A percentile compares a stretch with the other conserved stretches of the same genome.
Conservation (phyloP, 2,329 filamentous ascomycete species). For the Hymenoscyphus salicellus region DNA sequence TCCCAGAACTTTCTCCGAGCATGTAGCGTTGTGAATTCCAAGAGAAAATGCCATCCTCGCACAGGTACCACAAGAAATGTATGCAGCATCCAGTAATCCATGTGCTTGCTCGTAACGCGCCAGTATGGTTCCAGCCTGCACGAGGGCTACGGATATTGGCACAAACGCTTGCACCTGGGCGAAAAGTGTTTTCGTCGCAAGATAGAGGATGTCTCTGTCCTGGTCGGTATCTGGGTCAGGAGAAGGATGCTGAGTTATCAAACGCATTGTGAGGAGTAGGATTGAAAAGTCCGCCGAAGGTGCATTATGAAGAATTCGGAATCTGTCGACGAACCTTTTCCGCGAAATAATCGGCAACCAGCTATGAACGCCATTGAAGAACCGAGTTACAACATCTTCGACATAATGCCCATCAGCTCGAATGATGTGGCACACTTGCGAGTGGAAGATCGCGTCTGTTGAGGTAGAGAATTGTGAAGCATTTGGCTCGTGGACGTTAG, state of each 20-base stretch:
- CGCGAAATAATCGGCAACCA: constrained; percentile 28
- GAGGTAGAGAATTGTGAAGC: constrained; percentile 5
- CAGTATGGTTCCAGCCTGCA: constrained; percentile 25
- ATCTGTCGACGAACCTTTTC: constrained; percentile 20
- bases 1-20: constrained; percentile 19
- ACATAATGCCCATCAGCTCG: constrained; percentile 18
- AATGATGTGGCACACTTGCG: constrained; percentile 23
- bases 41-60: constrained; percentile 24
- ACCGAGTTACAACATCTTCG: constrained; percentile 20
- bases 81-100: constrained; percentile 25
- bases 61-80: constrained; percentile 23
- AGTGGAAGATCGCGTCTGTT: constrained; percentile 19
- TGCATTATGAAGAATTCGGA: constrained; percentile 11
- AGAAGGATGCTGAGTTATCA: constrained; percentile 25
- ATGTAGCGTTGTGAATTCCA: constrained; percentile 19
- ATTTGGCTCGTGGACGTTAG: constrained; percentile 10
- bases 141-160: constrained; percentile 20
- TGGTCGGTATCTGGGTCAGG: constrained; percentile 17
- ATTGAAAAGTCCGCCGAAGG: constrained; percentile 26
- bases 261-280: constrained; percentile 23
- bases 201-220: constrained; percentile 25
- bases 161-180: constrained; percentile 27
- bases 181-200: constrained; percentile 27
- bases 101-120: constrained; percentile 25
- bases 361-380: constrained; percentile 24